Base-by-base conservation (phyloP, 129 eudicot genomes). In the Dittrichia graveolens region DNA sequence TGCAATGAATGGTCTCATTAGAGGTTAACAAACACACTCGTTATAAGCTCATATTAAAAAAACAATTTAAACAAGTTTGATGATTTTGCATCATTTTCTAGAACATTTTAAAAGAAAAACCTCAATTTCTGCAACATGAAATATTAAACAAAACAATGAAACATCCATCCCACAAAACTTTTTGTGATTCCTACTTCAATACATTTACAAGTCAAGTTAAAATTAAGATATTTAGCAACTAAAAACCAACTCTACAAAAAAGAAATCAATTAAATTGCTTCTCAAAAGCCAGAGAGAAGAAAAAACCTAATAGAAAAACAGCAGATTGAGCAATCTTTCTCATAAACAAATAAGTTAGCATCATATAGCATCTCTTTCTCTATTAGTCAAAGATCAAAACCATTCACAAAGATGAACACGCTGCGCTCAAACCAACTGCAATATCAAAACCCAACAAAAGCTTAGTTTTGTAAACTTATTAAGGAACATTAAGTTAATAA, bases 401-500 rank as follows among this genome's bases (percentile, higher is more conserved):
- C 76, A 69, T 79, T 74, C 54, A 64, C 72, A 72, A n/a, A 38
- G 79, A 65, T 16, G 34, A 55, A 39, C 57, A 19, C 12, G 18
- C 31, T 24, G 40, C 62, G 16, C 31, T 60, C 31, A 67, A 13
- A 79, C 48, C 64, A 64, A 46, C 83, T 79, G 75, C 83, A 73
- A 11, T 34, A 38, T 15, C 70, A 69, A 59, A 55, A 39, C 55
- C 41, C 14, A 39, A 77, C n/a, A 56, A 38, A 39, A 39, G 13
- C 13, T 52, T 50, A 43, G 49, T 50, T 61, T 62, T 39, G 7
- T 49, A 46, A 13, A 42, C 31, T 40, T 0, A 42, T 2, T 44
- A 10, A 37, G n/a, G 8, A 14, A 37, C 8, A 1, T 9, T 13
- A 16, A 5, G 12, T 7, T 13, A 43, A 40, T n/a, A 5, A 14